phyloP scores from a whole-genome alignment of 306 rosid species.

The Medicago ruthenica region DNA sequence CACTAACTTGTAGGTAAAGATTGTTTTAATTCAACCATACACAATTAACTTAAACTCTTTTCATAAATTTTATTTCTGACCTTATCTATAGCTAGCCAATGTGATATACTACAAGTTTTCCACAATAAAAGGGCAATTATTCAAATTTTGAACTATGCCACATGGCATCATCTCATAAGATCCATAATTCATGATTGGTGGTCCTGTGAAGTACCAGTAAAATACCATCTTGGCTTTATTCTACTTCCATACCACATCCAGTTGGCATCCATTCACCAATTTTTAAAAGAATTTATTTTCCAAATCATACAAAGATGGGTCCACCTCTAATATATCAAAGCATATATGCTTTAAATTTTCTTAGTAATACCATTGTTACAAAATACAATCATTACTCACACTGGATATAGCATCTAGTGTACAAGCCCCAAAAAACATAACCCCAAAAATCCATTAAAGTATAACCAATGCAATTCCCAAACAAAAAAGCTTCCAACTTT shows the following conservation, averaged over 20 bases:
- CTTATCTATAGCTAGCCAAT: not conserved
- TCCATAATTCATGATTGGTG: slow-evolving; percentile 59
- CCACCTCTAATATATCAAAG: slow-evolving; percentile 31
- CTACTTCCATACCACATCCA: slow-evolving; percentile 54
- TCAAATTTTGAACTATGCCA: slow-evolving; percentile 30
- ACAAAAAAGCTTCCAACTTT: slow-evolving; percentile 72
- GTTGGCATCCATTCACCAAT: slow-evolving; percentile 71
- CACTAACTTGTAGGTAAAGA: not conserved
- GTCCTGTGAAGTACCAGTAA: slow-evolving; percentile 52
- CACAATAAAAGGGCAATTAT: not conserved
- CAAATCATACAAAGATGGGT: slow-evolving; percentile 48
- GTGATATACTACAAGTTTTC: not conserved
- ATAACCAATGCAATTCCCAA: slow-evolving; percentile 45
- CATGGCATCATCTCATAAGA: slow-evolving; percentile 43
- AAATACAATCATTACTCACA: slow-evolving; percentile 43
- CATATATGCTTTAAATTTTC: not conserved
- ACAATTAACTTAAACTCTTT: not conserved
- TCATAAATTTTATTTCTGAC: not conserved
- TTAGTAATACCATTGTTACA: not conserved
- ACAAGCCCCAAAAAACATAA: slow-evolving; percentile 20
- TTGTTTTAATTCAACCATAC: not conserved
- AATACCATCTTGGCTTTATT: slow-evolving; percentile 57
- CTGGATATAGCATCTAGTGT: slow-evolving; percentile 14
- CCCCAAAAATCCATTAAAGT: slow-evolving; percentile 31
- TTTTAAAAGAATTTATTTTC: slow-evolving; percentile 26